Base-by-base conservation (phyloP, 345 rosid genomes). In the Boechera divaricarpa region DNA sequence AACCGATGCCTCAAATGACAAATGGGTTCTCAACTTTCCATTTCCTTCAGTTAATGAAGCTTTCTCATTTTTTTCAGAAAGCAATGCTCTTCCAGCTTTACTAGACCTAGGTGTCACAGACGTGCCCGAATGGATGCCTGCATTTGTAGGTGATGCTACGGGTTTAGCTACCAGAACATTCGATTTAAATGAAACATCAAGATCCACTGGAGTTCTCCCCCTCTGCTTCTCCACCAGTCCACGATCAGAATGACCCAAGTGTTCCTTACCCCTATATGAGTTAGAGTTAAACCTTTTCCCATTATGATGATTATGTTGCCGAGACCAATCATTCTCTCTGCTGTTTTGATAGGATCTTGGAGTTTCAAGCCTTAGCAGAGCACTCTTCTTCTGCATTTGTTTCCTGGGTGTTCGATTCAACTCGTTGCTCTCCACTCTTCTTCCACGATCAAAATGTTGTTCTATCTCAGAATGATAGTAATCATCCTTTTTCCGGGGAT, bases 141-240 rank as follows among this genome's bases (percentile, higher is more conserved):
- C 78, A 73, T 71, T 82, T 44, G 84, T 21, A 69, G 94, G 85
- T 72, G 81, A 72, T n/a, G 62, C 48, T 28, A 78, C 47, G 0
- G 90, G 84, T 85, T 94, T 91, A 69, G 93, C 98, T 75, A 94
- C 96, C 79, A 90, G 70, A 7, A 87, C 81, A 82, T 91, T 90
- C 36, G 93, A 91, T 76, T 94, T 85, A 81, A 88, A 94, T 60
- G 94, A 89, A 79, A 91, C 95, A 82, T 94, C 93, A 67, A 94
- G 95, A 79, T 92, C 88, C 13, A 90, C 87, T 12, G 90, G 86
- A 66, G 80, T 83, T 75, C 80, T 85, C 66, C 78, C 87, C 69
- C 89, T 86, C 48, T 64, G 83, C 81, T 67, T 75, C 69, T 87
- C 84, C 77, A 74, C 83, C 68, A 75, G 42, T 32, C 62, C 86